Evolutionary conservation across 1,284 basidiomycete species (phyloP).

Genomic region (Paramarasmius palmivorus): DNA sequence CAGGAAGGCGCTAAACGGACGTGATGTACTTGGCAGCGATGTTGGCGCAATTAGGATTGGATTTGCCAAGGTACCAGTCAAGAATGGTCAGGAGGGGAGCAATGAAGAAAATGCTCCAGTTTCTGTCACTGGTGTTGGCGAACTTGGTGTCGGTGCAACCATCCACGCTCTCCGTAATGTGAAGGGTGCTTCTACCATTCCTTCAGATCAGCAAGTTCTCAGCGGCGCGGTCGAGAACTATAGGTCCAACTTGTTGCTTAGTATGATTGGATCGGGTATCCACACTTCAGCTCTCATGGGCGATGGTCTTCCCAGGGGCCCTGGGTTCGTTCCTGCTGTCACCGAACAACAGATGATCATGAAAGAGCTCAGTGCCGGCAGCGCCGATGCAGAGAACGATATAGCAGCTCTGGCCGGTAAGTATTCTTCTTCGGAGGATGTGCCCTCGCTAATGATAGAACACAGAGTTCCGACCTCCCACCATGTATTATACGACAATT

Average conservation of each 20-base stretch:
- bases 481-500: constrained; percentile 93
- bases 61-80: constrained; percentile 93
- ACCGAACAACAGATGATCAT: constrained; percentile 96
- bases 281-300: constrained; percentile 59
- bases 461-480: constrained; percentile 81
- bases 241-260: constrained; percentile 86
- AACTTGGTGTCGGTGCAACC: constrained; percentile 80
- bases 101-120: constrained; percentile 63
- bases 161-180: constrained; percentile 84
- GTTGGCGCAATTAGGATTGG: constrained; percentile 96
- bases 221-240: constrained; percentile 93
- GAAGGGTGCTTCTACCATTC: constrained; percentile 84
- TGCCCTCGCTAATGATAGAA: neutral
- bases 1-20: constrained; percentile 91
- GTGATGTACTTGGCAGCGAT: constrained; percentile 93
- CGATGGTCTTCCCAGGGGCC: constrained; percentile 57
- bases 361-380: constrained; percentile 84
- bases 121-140: constrained; percentile 76
- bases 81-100: constrained; percentile 72
- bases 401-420: constrained; percentile 81
- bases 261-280: constrained; percentile 85
- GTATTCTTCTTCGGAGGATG: constrained; percentile 27
- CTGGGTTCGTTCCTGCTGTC: constrained; percentile 66
- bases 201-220: constrained; percentile 89
- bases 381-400: constrained; percentile 78